A percentile compares a stretch with the other conserved stretches of the same genome.
These are phyloP conservation scores for Fusarium newnesense DNA, from an alignment of 2,329 filamentous ascomycete genomes.

Conservation along the genomic window DNA sequence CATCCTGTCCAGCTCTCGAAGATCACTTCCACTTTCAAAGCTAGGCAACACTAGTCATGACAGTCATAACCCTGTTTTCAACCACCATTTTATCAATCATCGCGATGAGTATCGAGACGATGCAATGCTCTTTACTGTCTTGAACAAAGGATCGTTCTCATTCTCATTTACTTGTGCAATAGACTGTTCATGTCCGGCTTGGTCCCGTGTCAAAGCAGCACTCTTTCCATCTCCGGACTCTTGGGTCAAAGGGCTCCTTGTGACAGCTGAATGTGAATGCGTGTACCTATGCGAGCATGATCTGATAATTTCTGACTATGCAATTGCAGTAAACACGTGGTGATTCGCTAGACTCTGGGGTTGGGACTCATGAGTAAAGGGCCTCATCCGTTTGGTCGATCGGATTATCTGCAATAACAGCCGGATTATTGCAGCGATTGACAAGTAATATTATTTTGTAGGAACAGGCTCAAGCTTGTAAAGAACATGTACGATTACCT, in stretches of 20 bases:
- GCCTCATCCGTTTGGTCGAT: background rate
- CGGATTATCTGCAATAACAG: background rate
- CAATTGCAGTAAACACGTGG: background rate
- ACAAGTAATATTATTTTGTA: background rate
- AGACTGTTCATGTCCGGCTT: background rate
- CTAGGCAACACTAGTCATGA: background rate
- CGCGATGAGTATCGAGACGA: background rate
- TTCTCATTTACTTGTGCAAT: background rate
- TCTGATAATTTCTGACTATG: conserved; percentile 4
- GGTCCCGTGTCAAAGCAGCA: background rate
- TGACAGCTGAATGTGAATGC: background rate
- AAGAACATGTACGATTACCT: background rate
- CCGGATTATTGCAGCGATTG: background rate
- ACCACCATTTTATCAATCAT: background rate
- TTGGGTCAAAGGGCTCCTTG: background rate
- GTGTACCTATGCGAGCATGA: background rate
- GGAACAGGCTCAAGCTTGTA: background rate
- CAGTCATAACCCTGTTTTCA: background rate
- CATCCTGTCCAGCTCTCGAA: conserved; percentile 9
- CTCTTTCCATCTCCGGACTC: background rate
- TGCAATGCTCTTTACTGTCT: background rate
- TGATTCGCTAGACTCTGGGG: background rate
- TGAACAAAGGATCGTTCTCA: background rate
- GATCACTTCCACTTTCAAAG: conserved; percentile 28
- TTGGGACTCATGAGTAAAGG: background rate